Conservation (phyloP, 83 land plant species). For the Thuja plicata region DNA sequence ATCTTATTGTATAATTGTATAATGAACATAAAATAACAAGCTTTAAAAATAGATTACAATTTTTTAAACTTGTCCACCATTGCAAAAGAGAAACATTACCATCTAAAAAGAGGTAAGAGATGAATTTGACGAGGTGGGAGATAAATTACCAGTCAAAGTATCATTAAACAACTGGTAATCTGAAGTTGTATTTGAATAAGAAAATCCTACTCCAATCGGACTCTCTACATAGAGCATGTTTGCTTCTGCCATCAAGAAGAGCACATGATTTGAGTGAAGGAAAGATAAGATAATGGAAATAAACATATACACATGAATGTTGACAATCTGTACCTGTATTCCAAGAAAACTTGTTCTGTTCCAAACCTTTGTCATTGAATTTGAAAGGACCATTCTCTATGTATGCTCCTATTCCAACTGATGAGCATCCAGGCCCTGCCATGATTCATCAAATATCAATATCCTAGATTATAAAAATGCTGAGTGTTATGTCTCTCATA, state of each 20-base stretch:
- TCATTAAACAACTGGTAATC: constrained; percentile 22
- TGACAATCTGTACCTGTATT: constrained; percentile 33
- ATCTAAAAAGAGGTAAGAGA: background rate
- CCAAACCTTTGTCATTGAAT: constrained; percentile 30
- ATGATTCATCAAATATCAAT: background rate
- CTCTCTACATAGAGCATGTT: constrained; percentile 12
- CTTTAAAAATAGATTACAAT: too few species aligned
- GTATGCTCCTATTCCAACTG: constrained; percentile 50
- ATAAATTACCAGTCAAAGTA: constrained; percentile 16
- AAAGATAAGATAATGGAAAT: too few species aligned
- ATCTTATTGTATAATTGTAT: too few species aligned
- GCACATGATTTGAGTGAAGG: too few species aligned
- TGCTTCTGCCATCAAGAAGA: constrained; percentile 16
- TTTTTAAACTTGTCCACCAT: too few species aligned
- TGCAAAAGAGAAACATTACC: background rate
- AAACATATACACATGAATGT: too few species aligned
- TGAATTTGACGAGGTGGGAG: too few species aligned
- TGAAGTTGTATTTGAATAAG: background rate
- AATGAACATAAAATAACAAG: too few species aligned
- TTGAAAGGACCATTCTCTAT: constrained; percentile 67
- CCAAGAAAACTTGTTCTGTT: constrained; percentile 53
- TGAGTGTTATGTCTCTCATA: too few species aligned
- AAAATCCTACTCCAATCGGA: too few species aligned
- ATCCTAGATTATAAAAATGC: too few species aligned
- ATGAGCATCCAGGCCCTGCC: constrained; percentile 36